These are phyloP conservation scores for Boletus reticulatus DNA, from an alignment of 768 basidiomycete species.

Conservation along the genomic window DNA sequence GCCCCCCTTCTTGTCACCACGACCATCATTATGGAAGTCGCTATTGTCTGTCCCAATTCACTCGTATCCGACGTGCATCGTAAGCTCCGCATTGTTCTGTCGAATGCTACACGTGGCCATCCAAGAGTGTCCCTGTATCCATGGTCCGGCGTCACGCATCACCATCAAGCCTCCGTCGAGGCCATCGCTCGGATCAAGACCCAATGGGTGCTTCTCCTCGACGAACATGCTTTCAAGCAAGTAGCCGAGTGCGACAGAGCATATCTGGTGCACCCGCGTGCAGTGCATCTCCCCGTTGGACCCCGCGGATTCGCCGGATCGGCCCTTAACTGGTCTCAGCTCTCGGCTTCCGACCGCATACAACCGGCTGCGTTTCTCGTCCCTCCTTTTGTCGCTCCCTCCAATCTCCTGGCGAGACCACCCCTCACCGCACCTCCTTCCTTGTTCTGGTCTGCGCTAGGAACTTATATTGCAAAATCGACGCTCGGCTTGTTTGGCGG, in stretches of 20 bases:
- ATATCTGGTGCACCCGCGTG: conserved; percentile 43
- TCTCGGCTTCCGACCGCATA: conserved; percentile 29
- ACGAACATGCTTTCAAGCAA: conserved; percentile 41
- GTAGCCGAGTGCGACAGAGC: conserved; percentile 33
- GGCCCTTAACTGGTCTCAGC: conserved; percentile 28
- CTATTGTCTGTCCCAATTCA: conserved; percentile 44
- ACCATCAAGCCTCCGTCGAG: conserved; percentile 32
- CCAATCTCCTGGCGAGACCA: conserved; percentile 20
- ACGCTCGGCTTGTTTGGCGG: conserved; percentile 37
- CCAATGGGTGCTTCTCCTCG: conserved; percentile 52
- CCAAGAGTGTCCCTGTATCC: conserved; percentile 44
- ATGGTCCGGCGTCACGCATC: conserved; percentile 24
- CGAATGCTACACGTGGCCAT: conserved; percentile 28
- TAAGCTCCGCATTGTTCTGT: conserved; percentile 34
- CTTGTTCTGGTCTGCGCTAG: conserved; percentile 26
- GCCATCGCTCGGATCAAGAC: conserved; percentile 40
- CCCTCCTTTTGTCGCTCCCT: conserved; percentile 59
- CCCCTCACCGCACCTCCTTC: conserved; percentile 14
- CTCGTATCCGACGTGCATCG: conserved; percentile 36
- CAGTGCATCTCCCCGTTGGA: conserved; percentile 39
- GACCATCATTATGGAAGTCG: conserved; percentile 40
- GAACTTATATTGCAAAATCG: conserved; percentile 27
- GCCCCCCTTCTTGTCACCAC: conserved; percentile 38
- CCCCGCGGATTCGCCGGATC: conserved; percentile 35
- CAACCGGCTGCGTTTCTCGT: conserved; percentile 49